These are phyloP conservation scores for Suillus sp. DNA, from an alignment of 768 basidiomycete species.

Conservation along the genomic window DNA sequence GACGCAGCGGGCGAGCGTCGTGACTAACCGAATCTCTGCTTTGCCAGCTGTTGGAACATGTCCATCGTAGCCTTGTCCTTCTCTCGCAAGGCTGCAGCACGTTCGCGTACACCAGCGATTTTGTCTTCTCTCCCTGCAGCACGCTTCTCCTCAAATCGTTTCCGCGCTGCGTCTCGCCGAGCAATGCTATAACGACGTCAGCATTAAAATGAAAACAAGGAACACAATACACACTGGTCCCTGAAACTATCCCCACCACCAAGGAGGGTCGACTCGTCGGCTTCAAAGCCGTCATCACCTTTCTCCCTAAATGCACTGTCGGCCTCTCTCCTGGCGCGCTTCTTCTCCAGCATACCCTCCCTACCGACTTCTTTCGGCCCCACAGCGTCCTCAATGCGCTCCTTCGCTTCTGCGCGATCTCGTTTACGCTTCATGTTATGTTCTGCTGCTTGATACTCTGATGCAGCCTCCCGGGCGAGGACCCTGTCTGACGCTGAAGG, in stretches of 20 bases:
- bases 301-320: conserved; percentile 72
- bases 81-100: conserved; percentile 61
- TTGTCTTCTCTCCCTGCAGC: conserved; percentile 48
- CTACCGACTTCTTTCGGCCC: conserved; percentile 80
- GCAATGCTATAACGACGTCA: conserved; percentile 57
- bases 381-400: conserved; percentile 73
- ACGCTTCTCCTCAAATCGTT: conserved; percentile 58
- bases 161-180: conserved; percentile 70
- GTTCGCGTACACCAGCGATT: conserved; percentile 55
- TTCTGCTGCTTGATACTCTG: conserved; percentile 55
- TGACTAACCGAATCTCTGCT: conserved; percentile 74
- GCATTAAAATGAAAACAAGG: neutral
- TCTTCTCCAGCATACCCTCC: conserved; percentile 88
- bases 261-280: conserved; percentile 76
- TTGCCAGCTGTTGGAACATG: conserved; percentile 94
- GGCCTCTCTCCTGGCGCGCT: conserved; percentile 67
- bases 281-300: conserved; percentile 76
- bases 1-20: conserved; percentile 6
- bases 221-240: conserved; percentile 56
- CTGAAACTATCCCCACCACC: conserved; percentile 84
- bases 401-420: conserved; percentile 64
- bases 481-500: conserved; percentile 71
- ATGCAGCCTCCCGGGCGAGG: conserved; percentile 63
- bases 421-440: conserved; percentile 64
- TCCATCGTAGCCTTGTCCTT: conserved; percentile 95